Base-by-base conservation (phyloP, 116 monocot species). In the Posidonia oceanica region DNA sequence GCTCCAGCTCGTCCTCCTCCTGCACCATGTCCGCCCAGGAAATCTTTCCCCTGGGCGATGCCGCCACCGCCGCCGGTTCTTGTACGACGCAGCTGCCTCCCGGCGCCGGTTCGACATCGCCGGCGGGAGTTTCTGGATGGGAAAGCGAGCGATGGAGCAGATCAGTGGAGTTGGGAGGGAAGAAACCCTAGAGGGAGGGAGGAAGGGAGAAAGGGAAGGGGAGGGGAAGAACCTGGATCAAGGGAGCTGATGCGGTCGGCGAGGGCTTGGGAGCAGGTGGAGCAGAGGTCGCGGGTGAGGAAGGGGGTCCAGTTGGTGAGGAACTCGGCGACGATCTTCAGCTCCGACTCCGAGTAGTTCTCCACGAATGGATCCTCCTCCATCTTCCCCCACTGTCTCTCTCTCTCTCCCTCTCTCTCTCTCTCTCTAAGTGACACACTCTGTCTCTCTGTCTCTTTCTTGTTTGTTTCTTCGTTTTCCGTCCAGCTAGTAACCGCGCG, bases 21-120 rank as follows among this genome's bases (percentile, higher is more conserved):
- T 89, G 83, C 42, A 81, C 90, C 87, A 85, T 87, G 78, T 94
- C 90, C 51, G 90, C 94, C 94, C 94, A 94, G 13, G 89, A 94
- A 81, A 81, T 74, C 71, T 75, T 70, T 7, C 61, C 83, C 76
- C 77, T 81, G 0, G 78, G 71, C 18, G 72, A 77, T 11, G 52
- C 77, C 5, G 68, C 58, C 17, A n/a, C 58, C 18, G 29, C 29
- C 29, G 29, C n/a, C 58, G 8, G 48, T 48, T 15, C 5, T 58
- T 15, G 3, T 21, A 29, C 22, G 14, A 17, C 36, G 63, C 42
- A 42, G 36, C 61, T 11, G 14, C 38, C 48, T 3, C 10, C 60
- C 63, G 78, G 17, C 58, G 20, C 58, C 21, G 3, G 5, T 17
- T 21, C 58, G 17, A 21, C 17, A 58, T 18, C 17, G 17, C 58